Evolutionary conservation across 352 stramenopile genomes (phyloP).

Genomic region (Phytopythium aichiense): DNA sequence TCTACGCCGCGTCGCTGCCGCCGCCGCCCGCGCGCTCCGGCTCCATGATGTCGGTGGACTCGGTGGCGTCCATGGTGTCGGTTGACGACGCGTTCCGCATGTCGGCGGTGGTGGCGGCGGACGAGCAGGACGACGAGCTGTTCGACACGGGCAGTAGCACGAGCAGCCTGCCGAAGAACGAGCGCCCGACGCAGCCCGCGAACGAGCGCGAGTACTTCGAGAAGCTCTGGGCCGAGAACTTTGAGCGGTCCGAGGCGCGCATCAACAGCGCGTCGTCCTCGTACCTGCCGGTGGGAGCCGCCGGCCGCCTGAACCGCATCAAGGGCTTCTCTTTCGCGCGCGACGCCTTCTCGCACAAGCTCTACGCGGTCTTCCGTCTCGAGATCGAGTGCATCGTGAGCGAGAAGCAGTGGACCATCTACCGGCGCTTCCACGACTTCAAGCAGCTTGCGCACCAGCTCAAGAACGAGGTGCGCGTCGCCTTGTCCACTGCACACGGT

Average conservation of each 20-base stretch:
- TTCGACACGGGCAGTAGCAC: slow-evolving; percentile 15
- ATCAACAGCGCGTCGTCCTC: slow-evolving; percentile 52
- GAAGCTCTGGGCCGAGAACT: slow-evolving; percentile 76
- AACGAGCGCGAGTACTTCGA: slow-evolving; percentile 84
- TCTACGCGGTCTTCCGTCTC: slow-evolving; percentile 80
- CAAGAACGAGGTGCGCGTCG: slow-evolving; percentile 43
- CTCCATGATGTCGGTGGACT: slow-evolving; percentile 64
- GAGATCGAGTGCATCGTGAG: slow-evolving; percentile 85
- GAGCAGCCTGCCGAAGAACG: slow-evolving; percentile 60
- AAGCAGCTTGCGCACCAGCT: slow-evolving; percentile 80
- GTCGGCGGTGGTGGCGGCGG: slow-evolving; percentile 17
- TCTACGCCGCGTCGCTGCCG: slow-evolving; percentile 13
- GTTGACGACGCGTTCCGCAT: slow-evolving; percentile 61
- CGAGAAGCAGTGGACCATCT: slow-evolving; percentile 87
- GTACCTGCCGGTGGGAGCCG: slow-evolving; percentile 63
- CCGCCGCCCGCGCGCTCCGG: slow-evolving; percentile 30
- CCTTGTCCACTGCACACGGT: neutral
- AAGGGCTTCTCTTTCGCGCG: slow-evolving; percentile 77
- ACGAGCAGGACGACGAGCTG: slow-evolving; percentile 27
- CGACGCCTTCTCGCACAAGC: slow-evolving; percentile 54
- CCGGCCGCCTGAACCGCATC: slow-evolving; percentile 71
- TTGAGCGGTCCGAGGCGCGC: slow-evolving; percentile 72
- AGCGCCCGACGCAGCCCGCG: slow-evolving; percentile 62
- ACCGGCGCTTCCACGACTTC: slow-evolving; percentile 83
- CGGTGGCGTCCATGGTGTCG: slow-evolving; percentile 47